Conservation (phyloP, 2,329 filamentous ascomycete species). For the Cladosporium phlei region DNA sequence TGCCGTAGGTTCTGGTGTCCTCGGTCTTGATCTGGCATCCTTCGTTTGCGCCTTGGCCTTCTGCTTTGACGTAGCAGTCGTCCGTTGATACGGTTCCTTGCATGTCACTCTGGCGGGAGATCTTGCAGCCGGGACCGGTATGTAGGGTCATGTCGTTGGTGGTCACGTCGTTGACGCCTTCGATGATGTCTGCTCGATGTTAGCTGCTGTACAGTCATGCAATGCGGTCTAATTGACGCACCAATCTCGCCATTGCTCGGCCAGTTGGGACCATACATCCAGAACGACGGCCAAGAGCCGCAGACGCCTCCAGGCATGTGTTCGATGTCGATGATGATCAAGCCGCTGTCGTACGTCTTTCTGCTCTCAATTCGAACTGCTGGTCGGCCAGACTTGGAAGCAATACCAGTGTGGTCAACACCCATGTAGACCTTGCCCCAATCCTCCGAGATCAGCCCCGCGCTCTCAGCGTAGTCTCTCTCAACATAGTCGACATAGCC, state of each 20-base stretch:
- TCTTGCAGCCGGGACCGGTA: conserved; percentile 30
- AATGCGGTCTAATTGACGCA: background rate
- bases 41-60: conserved; percentile 35
- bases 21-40: conserved; percentile 49
- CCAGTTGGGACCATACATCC: conserved; percentile 36
- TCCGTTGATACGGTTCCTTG: conserved; percentile 54
- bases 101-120: conserved; percentile 40
- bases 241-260: conserved; percentile 34
- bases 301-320: conserved; percentile 70
- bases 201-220: background rate
- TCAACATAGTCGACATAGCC: conserved; percentile 70
- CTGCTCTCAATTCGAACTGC: conserved; percentile 69
- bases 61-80: conserved; percentile 33
- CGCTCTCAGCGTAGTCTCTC: conserved; percentile 46
- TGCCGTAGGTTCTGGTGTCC: conserved; percentile 30
- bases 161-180: conserved; percentile 35
- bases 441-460: conserved; percentile 23
- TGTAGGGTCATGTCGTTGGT: conserved; percentile 35
- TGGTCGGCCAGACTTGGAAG: conserved; percentile 53
- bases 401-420: conserved; percentile 37
- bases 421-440: conserved; percentile 28
- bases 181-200: conserved; percentile 32
- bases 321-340: conserved; percentile 66
- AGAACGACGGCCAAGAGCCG: conserved; percentile 56
- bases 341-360: conserved; percentile 57